Percentiles rank a stretch among this genome's conserved stretches.
Evolutionary conservation across 345 rosid species (phyloP).

Genomic region (Mercurialis annua): DNA sequence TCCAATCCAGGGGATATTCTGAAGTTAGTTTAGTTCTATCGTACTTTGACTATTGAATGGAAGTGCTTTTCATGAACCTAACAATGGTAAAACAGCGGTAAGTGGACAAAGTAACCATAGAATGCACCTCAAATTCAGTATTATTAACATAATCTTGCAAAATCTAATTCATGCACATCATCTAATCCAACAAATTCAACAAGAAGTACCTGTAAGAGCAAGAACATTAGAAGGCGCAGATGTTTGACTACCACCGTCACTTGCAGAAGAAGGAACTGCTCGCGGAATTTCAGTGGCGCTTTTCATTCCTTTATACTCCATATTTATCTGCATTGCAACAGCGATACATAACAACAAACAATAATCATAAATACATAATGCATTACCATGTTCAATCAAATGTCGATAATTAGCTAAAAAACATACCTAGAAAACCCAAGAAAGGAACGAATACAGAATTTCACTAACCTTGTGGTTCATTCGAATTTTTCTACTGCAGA

Average conservation of each 20-base stretch:
- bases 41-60: too few species aligned
- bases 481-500: slow-evolving; percentile 77
- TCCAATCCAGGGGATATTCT: not conserved
- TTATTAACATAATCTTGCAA: too few species aligned
- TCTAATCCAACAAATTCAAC: not conserved
- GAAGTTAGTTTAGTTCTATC: not conserved
- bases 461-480: slow-evolving; percentile 76
- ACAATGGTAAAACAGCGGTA: too few species aligned
- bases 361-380: too few species aligned
- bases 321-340: slow-evolving; percentile 43
- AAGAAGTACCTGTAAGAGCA: slow-evolving; percentile 60
- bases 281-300: slow-evolving; percentile 40
- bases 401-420: not conserved
- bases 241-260: slow-evolving; percentile 29
- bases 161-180: too few species aligned
- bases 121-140: too few species aligned
- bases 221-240: slow-evolving; percentile 51
- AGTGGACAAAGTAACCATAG: too few species aligned
- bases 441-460: not conserved
- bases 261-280: slow-evolving; percentile 31
- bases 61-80: too few species aligned
- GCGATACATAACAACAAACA: too few species aligned
- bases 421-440: slow-evolving; percentile 9
- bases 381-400: not conserved
- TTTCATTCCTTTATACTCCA: slow-evolving; percentile 57